phyloP scores from a whole-genome alignment of 176 grass and related monocot species.

The Elymus sibiricus region DNA sequence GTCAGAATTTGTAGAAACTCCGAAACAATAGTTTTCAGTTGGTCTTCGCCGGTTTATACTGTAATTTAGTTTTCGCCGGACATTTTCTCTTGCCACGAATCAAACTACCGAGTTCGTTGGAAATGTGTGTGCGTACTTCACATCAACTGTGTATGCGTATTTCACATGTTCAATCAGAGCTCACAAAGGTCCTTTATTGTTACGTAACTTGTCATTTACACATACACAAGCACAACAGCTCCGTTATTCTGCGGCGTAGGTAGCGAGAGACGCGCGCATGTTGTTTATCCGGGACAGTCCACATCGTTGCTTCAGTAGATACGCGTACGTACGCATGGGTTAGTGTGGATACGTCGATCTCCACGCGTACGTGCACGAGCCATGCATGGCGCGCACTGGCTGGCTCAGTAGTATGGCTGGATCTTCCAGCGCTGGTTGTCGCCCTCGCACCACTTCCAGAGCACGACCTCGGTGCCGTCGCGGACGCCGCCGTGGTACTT shows the following conservation, averaged over 20 bases:
- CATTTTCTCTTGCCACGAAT: too few species aligned
- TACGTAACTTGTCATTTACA: neutral
- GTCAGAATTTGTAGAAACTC: too few species aligned
- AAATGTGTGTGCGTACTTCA: too few species aligned
- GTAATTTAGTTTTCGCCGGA: too few species aligned
- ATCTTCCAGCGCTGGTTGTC: constrained; percentile 97
- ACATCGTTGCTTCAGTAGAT: neutral
- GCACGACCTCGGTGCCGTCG: constrained; percentile 69
- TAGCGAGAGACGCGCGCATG: neutral
- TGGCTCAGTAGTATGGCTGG: constrained; percentile 10
- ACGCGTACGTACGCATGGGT: neutral
- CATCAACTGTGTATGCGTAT: neutral
- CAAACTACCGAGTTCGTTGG: too few species aligned
- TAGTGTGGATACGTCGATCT: neutral
- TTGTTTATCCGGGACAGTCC: neutral
- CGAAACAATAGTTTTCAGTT: too few species aligned
- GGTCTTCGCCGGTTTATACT: too few species aligned
- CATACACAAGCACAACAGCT: neutral
- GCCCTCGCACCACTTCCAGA: constrained; percentile 70
- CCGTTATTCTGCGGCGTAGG: neutral
- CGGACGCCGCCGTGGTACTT: constrained; percentile 72
- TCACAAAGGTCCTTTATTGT: neutral
- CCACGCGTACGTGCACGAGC: too few species aligned
- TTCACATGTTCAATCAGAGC: neutral
- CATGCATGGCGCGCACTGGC: neutral